Evolutionary conservation across 2,329 filamentous ascomycete species (phyloP).

Genomic region (Aspergillus brasiliensis): DNA sequence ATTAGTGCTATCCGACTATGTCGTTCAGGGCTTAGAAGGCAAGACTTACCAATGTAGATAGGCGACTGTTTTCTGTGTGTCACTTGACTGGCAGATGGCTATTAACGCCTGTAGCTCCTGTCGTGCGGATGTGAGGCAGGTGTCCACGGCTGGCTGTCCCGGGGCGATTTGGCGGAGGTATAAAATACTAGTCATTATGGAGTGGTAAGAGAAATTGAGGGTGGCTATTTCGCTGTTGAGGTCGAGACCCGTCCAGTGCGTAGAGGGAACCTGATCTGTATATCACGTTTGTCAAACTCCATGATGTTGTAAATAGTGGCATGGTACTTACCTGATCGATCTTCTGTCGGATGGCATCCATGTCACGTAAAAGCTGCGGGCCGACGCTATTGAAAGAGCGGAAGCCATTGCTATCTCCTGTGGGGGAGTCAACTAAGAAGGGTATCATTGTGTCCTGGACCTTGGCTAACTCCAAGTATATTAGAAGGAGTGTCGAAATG

Average conservation of each 20-base stretch:
- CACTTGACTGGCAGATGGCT: background rate
- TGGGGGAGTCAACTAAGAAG: too few relatives aligned
- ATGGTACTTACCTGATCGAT: too few relatives aligned
- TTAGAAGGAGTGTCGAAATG: too few relatives aligned
- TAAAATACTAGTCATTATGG: conserved; percentile 22
- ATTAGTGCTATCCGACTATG: too few relatives aligned
- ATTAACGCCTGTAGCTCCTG: conserved; percentile 20
- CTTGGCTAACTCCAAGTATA: too few relatives aligned
- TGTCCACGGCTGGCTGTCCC: background rate
- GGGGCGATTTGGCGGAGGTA: conserved; percentile 18
- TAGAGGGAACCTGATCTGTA: conserved; percentile 17
- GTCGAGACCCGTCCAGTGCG: conserved; percentile 23
- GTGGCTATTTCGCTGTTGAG: conserved; percentile 20
- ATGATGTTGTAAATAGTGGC: too few relatives aligned
- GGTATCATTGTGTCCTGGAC: too few relatives aligned
- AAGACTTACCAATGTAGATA: conserved; percentile 22
- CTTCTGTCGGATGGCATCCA: too few relatives aligned
- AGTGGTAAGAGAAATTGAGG: conserved; percentile 24
- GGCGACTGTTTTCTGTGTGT: conserved; percentile 10
- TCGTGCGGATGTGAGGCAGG: conserved; percentile 23
- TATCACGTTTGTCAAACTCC: background rate
- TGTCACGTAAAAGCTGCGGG: too few relatives aligned
- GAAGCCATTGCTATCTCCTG: too few relatives aligned
- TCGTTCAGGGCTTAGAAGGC: too few relatives aligned
- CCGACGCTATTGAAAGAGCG: too few relatives aligned